These are phyloP conservation scores for Chlorokybus atmophyticus DNA, from an alignment of 139 green algal species.

Conservation along the genomic window DNA sequence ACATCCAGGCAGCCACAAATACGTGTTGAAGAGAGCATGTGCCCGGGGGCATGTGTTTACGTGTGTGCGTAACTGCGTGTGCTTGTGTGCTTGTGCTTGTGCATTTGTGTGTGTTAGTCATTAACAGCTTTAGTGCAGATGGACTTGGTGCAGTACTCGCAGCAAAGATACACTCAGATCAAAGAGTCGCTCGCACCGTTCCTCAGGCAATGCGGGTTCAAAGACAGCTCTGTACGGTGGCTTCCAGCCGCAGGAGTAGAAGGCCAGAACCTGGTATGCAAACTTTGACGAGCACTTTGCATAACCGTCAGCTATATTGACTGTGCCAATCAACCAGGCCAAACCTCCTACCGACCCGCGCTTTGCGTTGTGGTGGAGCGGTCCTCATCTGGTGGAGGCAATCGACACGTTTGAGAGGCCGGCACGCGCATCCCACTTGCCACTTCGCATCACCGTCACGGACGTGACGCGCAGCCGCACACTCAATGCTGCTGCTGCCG, in stretches of 20 bases:
- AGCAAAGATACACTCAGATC: conserved; percentile 67
- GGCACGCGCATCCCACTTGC: neutral
- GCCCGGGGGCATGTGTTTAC: no score
- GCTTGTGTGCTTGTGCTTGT: neutral
- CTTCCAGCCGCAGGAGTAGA: conserved; percentile 50
- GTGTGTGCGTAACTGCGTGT: no score
- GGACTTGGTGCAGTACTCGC: conserved; percentile 59
- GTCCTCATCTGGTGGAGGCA: conserved; percentile 41
- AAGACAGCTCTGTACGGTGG: conserved; percentile 49
- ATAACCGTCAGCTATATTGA: no score
- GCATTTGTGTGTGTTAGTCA: neutral
- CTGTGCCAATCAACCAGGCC: no score
- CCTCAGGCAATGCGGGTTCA: conserved; percentile 65
- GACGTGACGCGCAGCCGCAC: conserved; percentile 12
- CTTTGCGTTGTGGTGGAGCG: no score
- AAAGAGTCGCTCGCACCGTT: conserved; percentile 57
- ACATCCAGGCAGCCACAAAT: no score
- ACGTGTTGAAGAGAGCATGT: no score
- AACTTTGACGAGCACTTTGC: no score
- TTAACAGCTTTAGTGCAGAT: conserved; percentile 7
- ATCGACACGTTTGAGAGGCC: conserved; percentile 50
- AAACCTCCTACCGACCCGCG: no score
- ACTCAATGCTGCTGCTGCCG: conserved; percentile 36
- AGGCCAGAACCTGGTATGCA: conserved; percentile 90
- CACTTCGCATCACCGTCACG: conserved; percentile 13